Conservation (phyloP, 2,329 filamentous ascomycete species). For the Fusarium floridanum region DNA sequence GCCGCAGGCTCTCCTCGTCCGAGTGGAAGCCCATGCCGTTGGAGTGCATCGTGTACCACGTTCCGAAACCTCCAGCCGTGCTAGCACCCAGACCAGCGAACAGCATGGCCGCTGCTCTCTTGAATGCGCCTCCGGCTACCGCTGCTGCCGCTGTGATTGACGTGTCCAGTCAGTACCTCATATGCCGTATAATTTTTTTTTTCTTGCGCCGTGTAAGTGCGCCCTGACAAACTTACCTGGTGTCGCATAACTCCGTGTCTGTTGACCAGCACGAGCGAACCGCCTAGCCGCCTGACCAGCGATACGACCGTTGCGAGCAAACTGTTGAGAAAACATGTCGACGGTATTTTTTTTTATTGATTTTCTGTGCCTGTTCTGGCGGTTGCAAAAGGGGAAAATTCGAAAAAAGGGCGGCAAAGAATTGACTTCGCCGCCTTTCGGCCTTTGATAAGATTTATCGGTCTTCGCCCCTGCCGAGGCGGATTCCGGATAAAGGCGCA, state of each 20-base stretch:
- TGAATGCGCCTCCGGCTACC: constrained; percentile 38
- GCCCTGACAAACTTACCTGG: constrained; percentile 40
- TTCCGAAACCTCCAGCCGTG: constrained; percentile 50
- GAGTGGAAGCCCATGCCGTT: constrained; percentile 56
- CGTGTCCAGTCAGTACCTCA: constrained; percentile 26
- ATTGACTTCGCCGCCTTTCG: constrained; percentile 20
- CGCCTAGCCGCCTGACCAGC: constrained; percentile 42
- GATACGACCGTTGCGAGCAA: constrained; percentile 43
- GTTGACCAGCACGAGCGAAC: constrained; percentile 26
- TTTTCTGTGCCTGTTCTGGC: constrained; percentile 5
- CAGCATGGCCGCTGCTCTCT: constrained; percentile 42
- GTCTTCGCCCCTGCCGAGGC: constrained; percentile 41
- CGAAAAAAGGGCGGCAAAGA: not conserved
- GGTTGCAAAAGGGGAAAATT: constrained; percentile 3
- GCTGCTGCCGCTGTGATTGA: constrained; percentile 20
- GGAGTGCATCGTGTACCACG: constrained; percentile 53
- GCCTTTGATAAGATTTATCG: constrained; percentile 37
- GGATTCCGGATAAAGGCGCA: not conserved
- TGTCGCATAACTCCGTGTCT: constrained; percentile 45
- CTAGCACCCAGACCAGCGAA: constrained; percentile 50
- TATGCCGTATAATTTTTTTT: not conserved
- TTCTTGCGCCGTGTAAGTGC: constrained; percentile 14
- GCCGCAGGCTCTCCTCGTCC: constrained; percentile 79
- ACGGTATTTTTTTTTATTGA: not conserved
- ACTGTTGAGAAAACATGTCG: constrained; percentile 42